phyloP scores from a whole-genome alignment of 371 early-diverging fungal species.

The Cokeromyces recurvatus region DNA sequence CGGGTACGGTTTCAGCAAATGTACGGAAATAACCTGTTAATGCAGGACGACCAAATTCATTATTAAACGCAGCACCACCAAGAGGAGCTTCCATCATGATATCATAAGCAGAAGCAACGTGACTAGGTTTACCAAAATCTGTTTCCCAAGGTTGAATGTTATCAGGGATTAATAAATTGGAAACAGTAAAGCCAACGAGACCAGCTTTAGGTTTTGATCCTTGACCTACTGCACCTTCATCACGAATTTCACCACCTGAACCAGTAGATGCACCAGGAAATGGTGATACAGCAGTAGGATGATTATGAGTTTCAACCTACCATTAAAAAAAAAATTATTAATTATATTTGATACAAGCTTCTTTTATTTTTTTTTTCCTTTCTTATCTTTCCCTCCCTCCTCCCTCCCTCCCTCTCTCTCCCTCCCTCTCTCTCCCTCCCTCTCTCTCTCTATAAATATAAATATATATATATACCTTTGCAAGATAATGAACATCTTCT shows the following conservation, averaged over 20 bases:
- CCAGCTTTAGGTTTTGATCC: conserved; percentile 96
- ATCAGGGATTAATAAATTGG: conserved; percentile 89
- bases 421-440: not conserved
- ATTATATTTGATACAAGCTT: no score
- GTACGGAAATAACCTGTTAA: conserved; percentile 96
- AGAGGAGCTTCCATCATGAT: conserved; percentile 97
- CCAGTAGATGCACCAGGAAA: conserved; percentile 95
- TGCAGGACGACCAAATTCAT: conserved; percentile 97
- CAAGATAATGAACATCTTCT: conserved; percentile 81
- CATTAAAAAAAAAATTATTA: not conserved
- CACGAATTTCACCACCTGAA: conserved; percentile 97
- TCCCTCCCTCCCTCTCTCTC: no score
- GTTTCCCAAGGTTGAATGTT: conserved; percentile 91
- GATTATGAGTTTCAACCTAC: conserved; percentile 96
- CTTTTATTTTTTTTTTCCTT: no score
- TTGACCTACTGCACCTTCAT: conserved; percentile 95
- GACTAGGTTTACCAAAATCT: conserved; percentile 80
- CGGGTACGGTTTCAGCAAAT: conserved; percentile 69
- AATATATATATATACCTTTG: conserved; percentile 52
- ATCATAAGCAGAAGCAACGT: conserved; percentile 87
- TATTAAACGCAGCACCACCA: conserved; percentile 96
- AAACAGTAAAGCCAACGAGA: conserved; percentile 89
- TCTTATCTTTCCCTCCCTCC: not conserved
- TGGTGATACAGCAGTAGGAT: conserved; percentile 97
- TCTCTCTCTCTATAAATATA: no score